Base-by-base conservation (phyloP, 371 early-diverging fungal species). In the Mucor circinelloides region DNA sequence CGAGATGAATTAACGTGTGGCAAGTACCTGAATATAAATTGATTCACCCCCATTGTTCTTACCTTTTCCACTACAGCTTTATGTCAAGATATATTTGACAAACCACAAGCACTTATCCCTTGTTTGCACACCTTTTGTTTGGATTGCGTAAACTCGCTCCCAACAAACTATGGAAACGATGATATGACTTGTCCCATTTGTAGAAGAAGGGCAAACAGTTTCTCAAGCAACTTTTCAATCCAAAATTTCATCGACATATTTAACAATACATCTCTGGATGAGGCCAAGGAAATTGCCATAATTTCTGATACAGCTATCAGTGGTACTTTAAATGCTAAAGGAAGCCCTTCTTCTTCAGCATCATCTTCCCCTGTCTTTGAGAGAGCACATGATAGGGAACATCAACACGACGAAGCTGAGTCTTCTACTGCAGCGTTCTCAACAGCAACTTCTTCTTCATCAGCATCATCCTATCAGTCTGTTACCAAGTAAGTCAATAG, bases 71-170 rank as follows among this genome's bases (percentile, higher is more conserved):
- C 31, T 2, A 12, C 38, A 74, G 74, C 71, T 19, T 19, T 74
- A 9, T 74, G 74, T 44, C 71, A 64, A 50, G 74, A 74, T 57
- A 23, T 74, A 3, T 71, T 52, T 27, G 56, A 59, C 17, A 59
- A 71, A 12, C 71, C 74, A 6, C 64, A 71, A n/a, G 63, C 74
- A 30, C 60, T 67, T 5, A 50, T 74, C 17, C 74, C 74, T 21
- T 74, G 74, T n/a, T 46, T 74, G 2, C 74, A 74, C 42, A 74
- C 71, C 1, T 74, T 67, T 25, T 74, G 74, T 42, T 27, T 54
- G 13, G 21, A 57, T 5, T 74, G 74, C 57, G 48, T 66, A 6
- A 34, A 34, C 27, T 48, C 30, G 27, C 28, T 57, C 27, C 57
- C 56, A 40, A 64, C 23, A 21, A 54, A 25, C 10, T 15, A 38